Base-by-base conservation (phyloP, 2,329 filamentous ascomycete genomes). In the Pseudogymnoascus sp. region DNA sequence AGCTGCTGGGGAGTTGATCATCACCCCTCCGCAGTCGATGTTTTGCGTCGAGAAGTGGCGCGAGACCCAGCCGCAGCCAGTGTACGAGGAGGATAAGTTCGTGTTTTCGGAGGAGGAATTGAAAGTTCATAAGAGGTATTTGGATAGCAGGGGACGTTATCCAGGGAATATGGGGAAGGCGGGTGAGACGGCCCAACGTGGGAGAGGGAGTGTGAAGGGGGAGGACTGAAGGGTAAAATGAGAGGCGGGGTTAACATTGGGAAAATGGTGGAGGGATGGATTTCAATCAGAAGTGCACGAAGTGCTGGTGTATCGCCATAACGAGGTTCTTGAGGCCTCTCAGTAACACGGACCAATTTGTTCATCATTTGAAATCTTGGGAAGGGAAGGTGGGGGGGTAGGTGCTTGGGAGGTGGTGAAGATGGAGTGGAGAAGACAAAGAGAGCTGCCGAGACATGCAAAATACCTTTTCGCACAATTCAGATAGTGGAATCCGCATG, bases 341-440 rank as follows among this genome's bases (percentile, higher is more conserved):
- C 58, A 59, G 58, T 59, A 59, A 59, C 58, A 59, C 58, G 58
- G 58, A 59, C 58, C 58, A 59, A 59, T 59, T 59, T 39, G 58
- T 40, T 59, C 58, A 59, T 59, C 58, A 59, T 59, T n/a, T 59
- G 37, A 40, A 59, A 37, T 55, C 48, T 33, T 33, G 48, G 15
- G 9, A 15, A 37, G 4, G 35, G 35, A n/a, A 10, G 42, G 42
- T 48, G 21, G 21, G 21, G 21, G 29, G 40, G 40, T 2, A 27
- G 39, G 40, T 45, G 21, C 3, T 25, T 18, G 5, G 25, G 45
- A 15, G 15, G 21, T 21, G 45, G 3, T 45, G 21, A 27, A 52
- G 45, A 52, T 52, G 25, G 25, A 31, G 40, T 42, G 21, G 21
- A 48, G 48, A 33, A 33, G 48, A 29, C 5, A 55, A 6, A 55